phyloP scores from a whole-genome alignment of 345 rosid species.

The Boechera divaricarpa region DNA sequence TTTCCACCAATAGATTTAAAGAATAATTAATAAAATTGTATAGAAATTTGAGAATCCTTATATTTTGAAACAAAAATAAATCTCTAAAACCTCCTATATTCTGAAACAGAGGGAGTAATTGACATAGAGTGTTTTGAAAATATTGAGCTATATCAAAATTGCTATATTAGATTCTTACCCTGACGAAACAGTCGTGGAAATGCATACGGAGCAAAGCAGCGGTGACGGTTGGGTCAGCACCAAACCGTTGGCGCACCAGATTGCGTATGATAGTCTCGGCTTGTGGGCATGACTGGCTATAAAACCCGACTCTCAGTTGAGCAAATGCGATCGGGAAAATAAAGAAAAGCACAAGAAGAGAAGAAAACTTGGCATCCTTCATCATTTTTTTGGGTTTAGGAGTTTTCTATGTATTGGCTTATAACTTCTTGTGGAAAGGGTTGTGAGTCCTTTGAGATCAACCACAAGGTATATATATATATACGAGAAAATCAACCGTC shows the following conservation, averaged over 20 bases:
- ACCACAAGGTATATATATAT: slow-evolving; percentile 35
- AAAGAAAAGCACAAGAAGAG: slow-evolving; percentile 39
- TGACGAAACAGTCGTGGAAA: slow-evolving; percentile 83
- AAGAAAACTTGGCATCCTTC: slow-evolving; percentile 35
- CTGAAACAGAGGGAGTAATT: too few species aligned
- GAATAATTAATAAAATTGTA: too few species aligned
- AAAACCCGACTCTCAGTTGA: slow-evolving; percentile 60
- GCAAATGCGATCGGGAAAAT: slow-evolving; percentile 52
- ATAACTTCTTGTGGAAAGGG: slow-evolving; percentile 17
- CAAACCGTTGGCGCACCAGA: slow-evolving; percentile 52
- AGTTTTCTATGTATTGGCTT: slow-evolving; percentile 15
- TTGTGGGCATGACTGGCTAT: slow-evolving; percentile 60
- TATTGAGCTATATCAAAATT: neutral
- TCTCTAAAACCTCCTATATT: too few species aligned
- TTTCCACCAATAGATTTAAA: too few species aligned
- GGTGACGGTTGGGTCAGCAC: slow-evolving; percentile 50
- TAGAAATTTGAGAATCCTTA: too few species aligned
- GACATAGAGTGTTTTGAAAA: neutral
- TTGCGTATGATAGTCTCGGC: slow-evolving; percentile 63
- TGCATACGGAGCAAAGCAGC: slow-evolving; percentile 88
- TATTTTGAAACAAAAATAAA: too few species aligned
- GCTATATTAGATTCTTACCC: slow-evolving; percentile 45
- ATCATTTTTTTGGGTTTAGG: neutral
- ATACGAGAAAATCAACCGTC: slow-evolving; percentile 29
- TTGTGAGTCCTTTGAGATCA: slow-evolving; percentile 23